Evolutionary conservation across 805 yeast genomes (phyloP).

Genomic region (Nakazawaea pomicola): DNA sequence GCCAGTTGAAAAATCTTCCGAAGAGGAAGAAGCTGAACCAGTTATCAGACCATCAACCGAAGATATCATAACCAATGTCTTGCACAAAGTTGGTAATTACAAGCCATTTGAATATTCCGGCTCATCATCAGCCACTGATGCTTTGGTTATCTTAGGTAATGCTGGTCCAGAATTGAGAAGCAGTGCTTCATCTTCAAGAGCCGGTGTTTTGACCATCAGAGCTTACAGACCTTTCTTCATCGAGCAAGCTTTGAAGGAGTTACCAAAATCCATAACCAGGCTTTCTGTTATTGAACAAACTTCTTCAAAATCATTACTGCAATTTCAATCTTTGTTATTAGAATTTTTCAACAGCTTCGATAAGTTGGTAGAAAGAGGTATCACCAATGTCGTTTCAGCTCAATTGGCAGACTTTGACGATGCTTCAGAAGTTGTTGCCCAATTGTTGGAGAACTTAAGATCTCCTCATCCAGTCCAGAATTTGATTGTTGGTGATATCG

Average conservation of each 20-base stretch:
- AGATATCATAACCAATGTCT: constrained; percentile 26
- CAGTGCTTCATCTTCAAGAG: constrained; percentile 31
- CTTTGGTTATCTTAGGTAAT: constrained; percentile 62
- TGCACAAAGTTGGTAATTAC: constrained; percentile 26
- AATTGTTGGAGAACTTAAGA: constrained; percentile 47
- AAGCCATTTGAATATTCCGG: constrained; percentile 40
- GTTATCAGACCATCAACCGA: constrained; percentile 20
- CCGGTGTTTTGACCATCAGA: constrained; percentile 52
- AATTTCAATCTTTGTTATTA: constrained; percentile 45
- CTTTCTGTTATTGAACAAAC: constrained; percentile 69
- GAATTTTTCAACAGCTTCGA: constrained; percentile 65
- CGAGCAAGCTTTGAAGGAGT: constrained; percentile 37
- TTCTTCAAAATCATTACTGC: constrained; percentile 24
- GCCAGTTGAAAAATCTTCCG: constrained; percentile 16
- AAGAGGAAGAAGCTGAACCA: constrained; percentile 13
- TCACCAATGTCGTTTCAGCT: constrained; percentile 53
- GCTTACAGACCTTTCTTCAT: constrained; percentile 72
- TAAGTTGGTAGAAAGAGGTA: constrained; percentile 38
- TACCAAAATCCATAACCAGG: constrained; percentile 52
- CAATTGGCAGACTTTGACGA: constrained; percentile 42
- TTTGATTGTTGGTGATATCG: constrained; percentile 49
- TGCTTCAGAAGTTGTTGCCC: constrained; percentile 37
- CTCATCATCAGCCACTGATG: constrained; percentile 36
- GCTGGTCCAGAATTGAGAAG: constrained; percentile 37
- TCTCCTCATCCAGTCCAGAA: constrained; percentile 56